phyloP scores from a whole-genome alignment of 2,329 filamentous ascomycete genomes.

The Lithohypha guttulata region DNA sequence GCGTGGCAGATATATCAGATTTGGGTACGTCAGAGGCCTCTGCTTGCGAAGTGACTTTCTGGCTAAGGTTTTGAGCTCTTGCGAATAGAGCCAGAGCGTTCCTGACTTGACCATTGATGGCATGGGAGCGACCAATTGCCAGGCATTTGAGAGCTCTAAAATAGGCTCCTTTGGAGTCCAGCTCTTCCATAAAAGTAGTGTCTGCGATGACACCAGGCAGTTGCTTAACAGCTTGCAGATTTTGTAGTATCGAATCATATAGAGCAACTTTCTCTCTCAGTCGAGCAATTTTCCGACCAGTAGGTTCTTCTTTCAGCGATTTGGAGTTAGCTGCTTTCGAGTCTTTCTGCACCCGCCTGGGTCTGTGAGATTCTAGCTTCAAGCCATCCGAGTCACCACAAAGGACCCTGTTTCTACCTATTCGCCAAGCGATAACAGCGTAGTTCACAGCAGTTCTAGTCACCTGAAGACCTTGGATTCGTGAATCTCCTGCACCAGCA shows the following conservation, averaged over 20 bases:
- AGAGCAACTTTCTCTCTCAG: constrained; percentile 79
- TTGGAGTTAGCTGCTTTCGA: constrained; percentile 40
- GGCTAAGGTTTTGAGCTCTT: constrained; percentile 56
- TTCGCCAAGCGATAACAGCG: constrained; percentile 85
- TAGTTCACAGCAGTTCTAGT: constrained; percentile 91
- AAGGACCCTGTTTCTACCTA: constrained; percentile 82
- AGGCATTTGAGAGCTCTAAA: constrained; percentile 85
- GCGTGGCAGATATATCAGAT: constrained; percentile 53
- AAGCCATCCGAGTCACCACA: constrained; percentile 75
- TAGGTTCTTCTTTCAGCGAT: constrained; percentile 50
- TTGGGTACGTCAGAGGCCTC: constrained; percentile 44
- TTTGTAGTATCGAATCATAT: constrained; percentile 85
- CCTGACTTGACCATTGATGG: constrained; percentile 57
- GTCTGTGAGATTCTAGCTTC: constrained; percentile 36
- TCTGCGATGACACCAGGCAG: constrained; percentile 85
- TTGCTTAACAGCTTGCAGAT: constrained; percentile 79
- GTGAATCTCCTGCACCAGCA: constrained; percentile 67
- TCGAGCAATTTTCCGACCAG: constrained; percentile 64
- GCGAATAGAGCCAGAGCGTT: constrained; percentile 80
- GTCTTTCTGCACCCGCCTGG: constrained; percentile 42
- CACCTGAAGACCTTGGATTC: constrained; percentile 87
- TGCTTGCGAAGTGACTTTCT: constrained; percentile 27
- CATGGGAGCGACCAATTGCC: constrained; percentile 75
- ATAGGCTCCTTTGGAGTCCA: constrained; percentile 70
- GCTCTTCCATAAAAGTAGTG: constrained; percentile 58